Evolutionary conservation across 2,329 filamentous ascomycete genomes (phyloP).

Genomic region (Fusarium neocosmosporiellum): DNA sequence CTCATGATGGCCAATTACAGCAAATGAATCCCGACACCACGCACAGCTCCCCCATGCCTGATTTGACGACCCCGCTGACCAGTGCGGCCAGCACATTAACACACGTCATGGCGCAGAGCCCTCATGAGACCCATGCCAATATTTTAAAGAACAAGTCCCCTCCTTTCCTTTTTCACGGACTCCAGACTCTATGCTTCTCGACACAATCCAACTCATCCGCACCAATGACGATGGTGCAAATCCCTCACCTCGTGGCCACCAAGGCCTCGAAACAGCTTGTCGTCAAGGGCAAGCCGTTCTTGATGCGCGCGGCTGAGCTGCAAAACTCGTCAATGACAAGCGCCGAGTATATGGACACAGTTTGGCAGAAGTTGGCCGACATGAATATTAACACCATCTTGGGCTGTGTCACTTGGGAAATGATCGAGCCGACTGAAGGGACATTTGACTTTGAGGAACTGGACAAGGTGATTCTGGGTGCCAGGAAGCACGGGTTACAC

Average conservation of each 20-base stretch:
- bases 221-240: neutral
- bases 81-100: neutral
- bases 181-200: neutral
- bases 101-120: neutral
- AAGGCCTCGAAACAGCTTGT: conserved; percentile 41
- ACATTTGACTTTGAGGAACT: conserved; percentile 47
- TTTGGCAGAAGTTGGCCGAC: conserved; percentile 44
- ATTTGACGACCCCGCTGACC: neutral
- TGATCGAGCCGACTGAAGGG: conserved; percentile 48
- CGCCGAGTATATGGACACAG: conserved; percentile 44
- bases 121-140: neutral
- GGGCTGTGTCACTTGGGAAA: conserved; percentile 50
- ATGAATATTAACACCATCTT: conserved; percentile 50
- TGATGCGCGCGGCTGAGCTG: conserved; percentile 46
- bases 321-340: conserved; percentile 48
- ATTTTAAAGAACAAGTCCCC: neutral
- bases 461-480: conserved; percentile 46
- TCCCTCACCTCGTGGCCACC: conserved; percentile 6
- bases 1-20: neutral
- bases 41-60: neutral
- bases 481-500: conserved; percentile 40
- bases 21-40: neutral
- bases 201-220: neutral
- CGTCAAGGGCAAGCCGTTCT: conserved; percentile 49
- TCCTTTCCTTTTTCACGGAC: neutral